Evolutionary conservation across 352 stramenopile species (phyloP).

Genomic region (Aphanomyces stellatus): DNA sequence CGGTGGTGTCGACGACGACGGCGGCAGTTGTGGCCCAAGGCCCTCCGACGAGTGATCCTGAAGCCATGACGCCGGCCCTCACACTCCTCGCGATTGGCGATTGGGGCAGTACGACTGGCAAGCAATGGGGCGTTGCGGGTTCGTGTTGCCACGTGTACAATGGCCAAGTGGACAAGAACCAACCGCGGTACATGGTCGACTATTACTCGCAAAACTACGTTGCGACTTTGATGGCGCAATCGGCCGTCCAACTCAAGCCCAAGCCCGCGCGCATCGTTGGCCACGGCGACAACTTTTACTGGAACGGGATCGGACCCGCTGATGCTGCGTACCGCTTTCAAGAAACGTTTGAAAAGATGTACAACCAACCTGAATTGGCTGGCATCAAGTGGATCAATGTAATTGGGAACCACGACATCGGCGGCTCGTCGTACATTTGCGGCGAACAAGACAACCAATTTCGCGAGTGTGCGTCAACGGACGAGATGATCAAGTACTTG

Average conservation of each 20-base stretch:
- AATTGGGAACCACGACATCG: constrained; percentile 61
- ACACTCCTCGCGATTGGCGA: constrained; percentile 50
- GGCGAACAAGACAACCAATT: constrained; percentile 59
- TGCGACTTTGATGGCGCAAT: constrained; percentile 21
- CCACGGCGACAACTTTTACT: constrained; percentile 81
- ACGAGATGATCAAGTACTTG: constrained; percentile 54
- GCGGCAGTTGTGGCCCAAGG: not conserved
- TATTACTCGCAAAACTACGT: constrained; percentile 18
- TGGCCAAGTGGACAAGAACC: constrained; percentile 14
- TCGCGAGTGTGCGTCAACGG: constrained; percentile 41
- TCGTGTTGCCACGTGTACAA: constrained; percentile 38
- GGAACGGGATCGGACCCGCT: constrained; percentile 46
- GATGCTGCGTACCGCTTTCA: constrained; percentile 61
- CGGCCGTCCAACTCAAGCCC: constrained; percentile 31
- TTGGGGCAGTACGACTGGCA: constrained; percentile 37
- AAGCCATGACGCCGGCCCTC: constrained; percentile 21
- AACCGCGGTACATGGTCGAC: constrained; percentile 9
- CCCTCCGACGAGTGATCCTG: not conserved
- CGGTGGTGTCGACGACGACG: not conserved
- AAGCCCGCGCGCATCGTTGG: constrained; percentile 53
- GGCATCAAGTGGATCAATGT: constrained; percentile 69
- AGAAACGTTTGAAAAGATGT: constrained; percentile 58
- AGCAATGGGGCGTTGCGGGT: constrained; percentile 25
- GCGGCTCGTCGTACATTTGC: constrained; percentile 66
- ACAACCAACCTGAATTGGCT: constrained; percentile 41